Evolutionary conservation across 805 yeast species (phyloP).

Genomic region (Scheffersomyces spartinae): DNA sequence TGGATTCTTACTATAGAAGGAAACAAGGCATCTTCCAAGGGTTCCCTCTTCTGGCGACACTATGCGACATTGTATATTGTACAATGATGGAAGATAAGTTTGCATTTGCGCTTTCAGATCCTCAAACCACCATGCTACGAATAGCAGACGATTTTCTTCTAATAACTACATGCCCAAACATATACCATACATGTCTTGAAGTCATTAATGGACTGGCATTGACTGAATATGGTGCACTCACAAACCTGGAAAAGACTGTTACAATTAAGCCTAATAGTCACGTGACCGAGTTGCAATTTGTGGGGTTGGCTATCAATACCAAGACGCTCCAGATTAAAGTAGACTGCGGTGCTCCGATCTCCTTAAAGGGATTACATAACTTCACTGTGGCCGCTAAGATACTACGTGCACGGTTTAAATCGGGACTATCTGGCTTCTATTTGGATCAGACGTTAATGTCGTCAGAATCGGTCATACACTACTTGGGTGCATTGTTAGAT

Average conservation of each 20-base stretch:
- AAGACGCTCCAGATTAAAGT: constrained; percentile 10
- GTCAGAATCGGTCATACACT: too few relatives aligned
- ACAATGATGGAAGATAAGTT: constrained; percentile 35
- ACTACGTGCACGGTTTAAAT: too few relatives aligned
- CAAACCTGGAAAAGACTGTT: constrained; percentile 19
- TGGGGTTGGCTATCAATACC: constrained; percentile 18
- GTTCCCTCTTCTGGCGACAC: constrained; percentile 56
- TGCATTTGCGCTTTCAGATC: constrained; percentile 6
- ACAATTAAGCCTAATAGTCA: background rate
- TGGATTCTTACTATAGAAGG: constrained; percentile 24
- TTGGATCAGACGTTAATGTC: too few relatives aligned
- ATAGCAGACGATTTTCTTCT: constrained; percentile 80
- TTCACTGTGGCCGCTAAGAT: too few relatives aligned
- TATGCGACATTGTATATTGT: constrained; percentile 69
- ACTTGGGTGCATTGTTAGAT: too few relatives aligned
- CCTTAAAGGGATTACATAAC: too few relatives aligned
- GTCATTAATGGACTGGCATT: constrained; percentile 11
- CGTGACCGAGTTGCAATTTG: constrained; percentile 7
- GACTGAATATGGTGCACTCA: constrained; percentile 21
- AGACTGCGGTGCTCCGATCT: constrained; percentile 4
- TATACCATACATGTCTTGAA: constrained; percentile 9
- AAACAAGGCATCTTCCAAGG: constrained; percentile 79
- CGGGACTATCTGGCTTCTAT: too few relatives aligned
- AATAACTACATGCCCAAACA: constrained; percentile 33
- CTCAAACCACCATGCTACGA: constrained; percentile 36